Percentiles rank a stretch among this genome's conserved stretches.
Conservation (phyloP, 2,329 filamentous ascomycete genomes). For the Teratosphaeriaceae sp. region DNA sequence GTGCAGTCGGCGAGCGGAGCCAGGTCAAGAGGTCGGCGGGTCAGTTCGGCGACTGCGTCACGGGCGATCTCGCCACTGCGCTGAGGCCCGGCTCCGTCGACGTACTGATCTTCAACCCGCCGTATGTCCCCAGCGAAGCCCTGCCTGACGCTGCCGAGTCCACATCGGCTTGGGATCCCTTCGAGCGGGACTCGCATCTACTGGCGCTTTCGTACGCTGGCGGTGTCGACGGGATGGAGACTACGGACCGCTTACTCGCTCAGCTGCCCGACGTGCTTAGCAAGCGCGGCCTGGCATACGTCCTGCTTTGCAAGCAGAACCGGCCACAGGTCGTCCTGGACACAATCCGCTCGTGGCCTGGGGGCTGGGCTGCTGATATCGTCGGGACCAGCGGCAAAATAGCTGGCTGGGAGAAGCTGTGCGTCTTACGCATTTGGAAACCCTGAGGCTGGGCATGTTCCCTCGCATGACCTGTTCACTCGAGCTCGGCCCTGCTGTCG, state of each 20-base stretch:
- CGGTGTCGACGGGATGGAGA: conserved; percentile 87
- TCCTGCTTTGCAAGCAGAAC: conserved; percentile 88
- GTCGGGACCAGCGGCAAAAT: conserved; percentile 78
- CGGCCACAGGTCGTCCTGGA: conserved; percentile 67
- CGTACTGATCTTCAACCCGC: conserved; percentile 91
- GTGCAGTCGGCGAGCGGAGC: conserved; percentile 37
- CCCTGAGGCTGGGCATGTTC: conserved; percentile 3
- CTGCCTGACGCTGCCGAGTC: conserved; percentile 45
- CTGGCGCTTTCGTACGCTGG: conserved; percentile 85
- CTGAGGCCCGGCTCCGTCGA: conserved; percentile 60
- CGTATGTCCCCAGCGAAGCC: conserved; percentile 82
- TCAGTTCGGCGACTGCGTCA: conserved; percentile 57
- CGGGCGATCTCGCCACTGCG: conserved; percentile 62
- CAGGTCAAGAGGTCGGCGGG: conserved; percentile 13
- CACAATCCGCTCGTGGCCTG: conserved; percentile 51
- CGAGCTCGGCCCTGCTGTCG: conserved; percentile 20
- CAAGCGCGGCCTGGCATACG: conserved; percentile 70
- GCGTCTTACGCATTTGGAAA: conserved; percentile 81
- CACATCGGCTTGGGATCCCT: conserved; percentile 32
- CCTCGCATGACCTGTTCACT: conserved; percentile 8
- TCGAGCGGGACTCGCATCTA: conserved; percentile 76
- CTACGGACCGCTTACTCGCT: conserved; percentile 70
- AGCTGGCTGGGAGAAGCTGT: conserved; percentile 90
- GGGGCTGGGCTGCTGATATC: conserved; percentile 65
- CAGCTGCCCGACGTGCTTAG: conserved; percentile 59